Evolutionary conservation across 371 early-diverging fungal genomes (phyloP).

Genomic region (Syncephalastrum racemosum): DNA sequence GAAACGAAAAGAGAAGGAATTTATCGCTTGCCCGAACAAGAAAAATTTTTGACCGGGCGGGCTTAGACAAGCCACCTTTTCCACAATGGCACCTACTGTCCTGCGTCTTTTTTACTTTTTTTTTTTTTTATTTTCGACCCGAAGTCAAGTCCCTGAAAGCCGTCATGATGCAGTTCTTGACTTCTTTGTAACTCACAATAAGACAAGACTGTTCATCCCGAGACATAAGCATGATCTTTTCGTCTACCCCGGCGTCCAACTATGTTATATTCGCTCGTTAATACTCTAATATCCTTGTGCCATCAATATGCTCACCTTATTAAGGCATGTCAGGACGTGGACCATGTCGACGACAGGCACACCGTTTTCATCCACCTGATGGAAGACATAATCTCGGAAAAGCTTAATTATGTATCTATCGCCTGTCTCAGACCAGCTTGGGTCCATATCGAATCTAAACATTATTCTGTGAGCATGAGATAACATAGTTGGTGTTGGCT

Average conservation of each 20-base stretch:
- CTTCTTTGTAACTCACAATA: slow-evolving; percentile 88
- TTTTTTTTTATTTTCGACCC: slow-evolving; percentile 20
- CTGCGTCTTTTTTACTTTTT: slow-evolving; percentile 11
- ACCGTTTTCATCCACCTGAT: slow-evolving; percentile 89
- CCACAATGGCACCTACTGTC: neutral
- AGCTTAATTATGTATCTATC: slow-evolving; percentile 94
- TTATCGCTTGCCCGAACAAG: neutral
- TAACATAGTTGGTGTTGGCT: slow-evolving; percentile 15
- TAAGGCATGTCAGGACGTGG: slow-evolving; percentile 91
- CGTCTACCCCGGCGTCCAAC: slow-evolving; percentile 92
- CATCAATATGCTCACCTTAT: slow-evolving; percentile 70
- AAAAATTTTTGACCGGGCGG: slow-evolving; percentile 10
- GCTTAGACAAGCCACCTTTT: slow-evolving; percentile 5
- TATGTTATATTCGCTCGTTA: slow-evolving; percentile 18
- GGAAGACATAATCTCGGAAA: slow-evolving; percentile 96
- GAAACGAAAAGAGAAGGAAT: slow-evolving; percentile 39
- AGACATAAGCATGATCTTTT: slow-evolving; percentile 89
- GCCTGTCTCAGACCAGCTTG: slow-evolving; percentile 95
- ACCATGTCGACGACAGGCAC: slow-evolving; percentile 86
- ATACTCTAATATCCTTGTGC: no score
- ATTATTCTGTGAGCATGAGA: neutral
- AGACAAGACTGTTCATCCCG: slow-evolving; percentile 94
- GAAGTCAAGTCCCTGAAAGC: slow-evolving; percentile 75
- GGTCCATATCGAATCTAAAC: slow-evolving; percentile 78
- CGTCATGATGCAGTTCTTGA: slow-evolving; percentile 83